Evolutionary conservation across 345 rosid species (phyloP), one percentile per base, ranked within the genome.

Genomic region (Euphorbia peplus): DNA sequence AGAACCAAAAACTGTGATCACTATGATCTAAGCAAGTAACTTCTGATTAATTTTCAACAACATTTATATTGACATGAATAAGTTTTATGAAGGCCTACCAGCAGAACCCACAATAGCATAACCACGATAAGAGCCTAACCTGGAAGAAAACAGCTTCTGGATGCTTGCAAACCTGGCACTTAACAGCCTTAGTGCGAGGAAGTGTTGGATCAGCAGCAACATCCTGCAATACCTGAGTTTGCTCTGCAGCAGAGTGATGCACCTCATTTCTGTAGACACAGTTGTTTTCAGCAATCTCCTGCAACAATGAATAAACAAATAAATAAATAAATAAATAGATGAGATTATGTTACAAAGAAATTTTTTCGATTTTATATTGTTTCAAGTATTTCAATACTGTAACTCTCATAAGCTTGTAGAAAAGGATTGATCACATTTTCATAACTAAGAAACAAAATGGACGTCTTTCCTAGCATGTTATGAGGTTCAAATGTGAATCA

Each of bases 171-270:
- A 62, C 60, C 2, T 75, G 46, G 42, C 92, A 90, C 25, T 65
- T 69, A 52, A 86, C 96, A 51, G 73, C 66, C 78, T 87, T 90
- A 65, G 92, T 90, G 5, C 92, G 86, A 28, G 96, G 92, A 70
- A 90, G 92, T 54, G 96, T 87, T 15, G 92, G 96, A 78, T 90
- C 96, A 4, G 90, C 83, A 59, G 90, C 90, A 26, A 87, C 92
- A 66, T 86, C 89, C 41, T 84, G 83, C 73, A 87, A 68, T 57
- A 85, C 81, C 70, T 87, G 90, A 44, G 96, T 86, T 30, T 81
- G 80, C 73, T 87, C 96, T 5, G 87, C 82, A 2, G 72, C 89
- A 69, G 89, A 79, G 75, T 87, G 96, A 71, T 80, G 85, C 19
- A 90, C 89, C 79, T 87, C 96, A 24, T 86, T 84, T 65, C 91